Conservation (phyloP, 1,284 basidiomycete genomes). For the Ceratobasidium sp. region DNA sequence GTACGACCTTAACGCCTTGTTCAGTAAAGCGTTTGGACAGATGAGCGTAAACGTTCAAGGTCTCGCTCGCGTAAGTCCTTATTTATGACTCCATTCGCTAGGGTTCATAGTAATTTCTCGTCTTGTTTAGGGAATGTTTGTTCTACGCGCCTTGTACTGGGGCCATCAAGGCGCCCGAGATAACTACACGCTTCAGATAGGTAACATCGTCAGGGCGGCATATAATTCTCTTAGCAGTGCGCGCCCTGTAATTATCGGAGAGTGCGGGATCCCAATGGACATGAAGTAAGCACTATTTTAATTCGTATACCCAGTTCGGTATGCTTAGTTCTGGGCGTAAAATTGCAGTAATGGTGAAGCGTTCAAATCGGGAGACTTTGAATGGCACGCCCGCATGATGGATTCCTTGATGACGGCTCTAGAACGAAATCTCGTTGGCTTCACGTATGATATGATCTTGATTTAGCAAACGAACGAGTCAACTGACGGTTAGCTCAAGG, state of each 20-base stretch:
- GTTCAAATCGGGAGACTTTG: constrained; percentile 79
- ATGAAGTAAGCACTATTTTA: constrained; percentile 76
- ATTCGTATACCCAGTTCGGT: background rate
- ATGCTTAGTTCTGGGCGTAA: constrained; percentile 10
- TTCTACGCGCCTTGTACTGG: constrained; percentile 84
- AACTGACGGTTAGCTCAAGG: constrained; percentile 58
- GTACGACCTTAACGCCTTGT: constrained; percentile 92
- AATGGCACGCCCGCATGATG: constrained; percentile 88
- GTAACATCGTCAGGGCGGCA: constrained; percentile 78
- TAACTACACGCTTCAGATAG: constrained; percentile 86
- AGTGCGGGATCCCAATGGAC: constrained; percentile 94
- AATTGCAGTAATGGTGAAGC: constrained; percentile 73
- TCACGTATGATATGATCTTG: constrained; percentile 72
- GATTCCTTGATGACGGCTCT: constrained; percentile 85
- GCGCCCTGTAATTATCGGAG: constrained; percentile 83
- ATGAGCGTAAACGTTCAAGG: constrained; percentile 93
- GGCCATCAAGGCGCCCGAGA: constrained; percentile 81
- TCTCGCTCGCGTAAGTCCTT: constrained; percentile 73
- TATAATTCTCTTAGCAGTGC: constrained; percentile 78
- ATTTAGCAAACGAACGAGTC: constrained; percentile 5
- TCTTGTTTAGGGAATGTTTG: constrained; percentile 80
- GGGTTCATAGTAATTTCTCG: background rate
- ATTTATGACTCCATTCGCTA: background rate
- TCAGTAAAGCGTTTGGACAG: constrained; percentile 82
- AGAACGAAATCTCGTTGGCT: constrained; percentile 78